These are phyloP conservation scores for Gossypium bickii DNA, from an alignment of 345 rosid species.

Conservation along the genomic window DNA sequence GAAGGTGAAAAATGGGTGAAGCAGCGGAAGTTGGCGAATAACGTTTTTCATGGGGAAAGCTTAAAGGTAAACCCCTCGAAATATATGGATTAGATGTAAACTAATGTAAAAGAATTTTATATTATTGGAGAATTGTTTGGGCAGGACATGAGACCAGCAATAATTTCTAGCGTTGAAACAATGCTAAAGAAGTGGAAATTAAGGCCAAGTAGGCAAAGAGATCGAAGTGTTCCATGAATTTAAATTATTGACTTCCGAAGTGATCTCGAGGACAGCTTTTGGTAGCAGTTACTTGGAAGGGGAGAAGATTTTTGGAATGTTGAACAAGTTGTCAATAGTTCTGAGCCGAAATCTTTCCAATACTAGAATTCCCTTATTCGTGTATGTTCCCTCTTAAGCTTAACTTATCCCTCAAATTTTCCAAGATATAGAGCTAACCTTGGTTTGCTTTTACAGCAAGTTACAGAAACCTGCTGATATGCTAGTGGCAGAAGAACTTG, in stretches of 20 bases:
- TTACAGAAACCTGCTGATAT: neutral
- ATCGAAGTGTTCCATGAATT: neutral
- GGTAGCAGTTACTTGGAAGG: conserved; percentile 4
- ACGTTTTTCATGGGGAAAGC: too few relatives aligned
- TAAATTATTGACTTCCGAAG: neutral
- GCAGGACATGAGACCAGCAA: neutral
- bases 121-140: neutral
- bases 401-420: neutral
- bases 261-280: neutral
- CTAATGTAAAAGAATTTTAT: too few relatives aligned
- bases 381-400: neutral
- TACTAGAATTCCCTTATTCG: neutral
- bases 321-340: neutral
- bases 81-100: too few relatives aligned
- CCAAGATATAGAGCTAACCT: neutral
- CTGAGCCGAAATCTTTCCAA: neutral
- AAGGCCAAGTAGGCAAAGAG: neutral
- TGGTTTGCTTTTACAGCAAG: neutral
- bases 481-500: neutral
- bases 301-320: neutral
- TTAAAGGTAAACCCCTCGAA: too few relatives aligned
- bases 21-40: too few relatives aligned
- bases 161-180: neutral
- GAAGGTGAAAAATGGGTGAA: too few relatives aligned
- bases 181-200: neutral